A percentile compares a stretch with the other conserved stretches of the same genome.
Conservation (phyloP, 148 eudicot genomes). For the Nepenthes gracilis region DNA sequence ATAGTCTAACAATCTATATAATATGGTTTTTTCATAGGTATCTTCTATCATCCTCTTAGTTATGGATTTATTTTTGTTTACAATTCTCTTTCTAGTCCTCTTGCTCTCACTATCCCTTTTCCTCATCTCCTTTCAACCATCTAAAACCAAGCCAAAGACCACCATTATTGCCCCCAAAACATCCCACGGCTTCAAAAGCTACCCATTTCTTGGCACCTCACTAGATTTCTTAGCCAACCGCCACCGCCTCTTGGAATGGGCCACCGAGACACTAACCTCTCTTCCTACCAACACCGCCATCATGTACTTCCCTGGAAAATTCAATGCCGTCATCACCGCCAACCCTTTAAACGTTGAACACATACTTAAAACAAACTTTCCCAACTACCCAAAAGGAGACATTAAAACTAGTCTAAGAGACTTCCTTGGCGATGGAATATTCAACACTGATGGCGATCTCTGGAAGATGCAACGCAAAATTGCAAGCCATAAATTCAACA, state of each 20-base stretch:
- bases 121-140: no score
- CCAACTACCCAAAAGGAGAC: slow-evolving; percentile 61
- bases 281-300: slow-evolving; percentile 38
- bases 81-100: no score
- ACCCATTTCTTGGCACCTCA: slow-evolving; percentile 49
- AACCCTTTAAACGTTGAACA: slow-evolving; percentile 53
- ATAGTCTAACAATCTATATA: no score
- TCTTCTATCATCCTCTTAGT: no score
- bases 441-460: slow-evolving; percentile 44
- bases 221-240: slow-evolving; percentile 48
- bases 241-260: slow-evolving; percentile 72
- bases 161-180: no score
- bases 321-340: slow-evolving; percentile 51
- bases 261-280: slow-evolving; percentile 28
- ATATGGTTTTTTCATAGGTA: no score
- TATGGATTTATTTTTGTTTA: no score
- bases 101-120: no score
- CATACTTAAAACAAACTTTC: slow-evolving; percentile 53
- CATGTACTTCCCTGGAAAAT: slow-evolving; percentile 47
- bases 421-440: slow-evolving; percentile 69
- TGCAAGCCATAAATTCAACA: slow-evolving; percentile 59
- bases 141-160: no score
- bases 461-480: slow-evolving; percentile 67
- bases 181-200: slow-evolving; percentile 35
- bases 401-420: slow-evolving; percentile 33